phyloP scores from a whole-genome alignment of 179 eudicot species.

The Sideroxylon spinosum region DNA sequence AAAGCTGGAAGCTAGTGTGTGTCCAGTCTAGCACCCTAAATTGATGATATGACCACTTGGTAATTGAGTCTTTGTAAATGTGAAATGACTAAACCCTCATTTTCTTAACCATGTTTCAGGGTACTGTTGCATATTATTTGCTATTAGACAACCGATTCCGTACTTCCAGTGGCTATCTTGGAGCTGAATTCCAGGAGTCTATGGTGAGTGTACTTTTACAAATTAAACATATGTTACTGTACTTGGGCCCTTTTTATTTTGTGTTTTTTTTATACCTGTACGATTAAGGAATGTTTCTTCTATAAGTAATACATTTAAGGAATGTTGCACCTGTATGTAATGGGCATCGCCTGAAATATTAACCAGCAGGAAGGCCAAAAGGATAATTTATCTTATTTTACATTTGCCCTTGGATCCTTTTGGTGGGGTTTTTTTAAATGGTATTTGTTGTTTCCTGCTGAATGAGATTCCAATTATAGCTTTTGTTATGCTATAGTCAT shows the following conservation, averaged over 20 bases:
- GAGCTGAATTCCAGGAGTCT: conserved; percentile 82
- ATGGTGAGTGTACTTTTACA: too few relatives aligned
- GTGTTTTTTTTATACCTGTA: background rate
- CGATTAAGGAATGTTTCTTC: background rate
- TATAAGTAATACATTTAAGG: too few relatives aligned
- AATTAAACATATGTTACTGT: too few relatives aligned
- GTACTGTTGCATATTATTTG: conserved; percentile 88
- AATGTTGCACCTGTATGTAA: background rate
- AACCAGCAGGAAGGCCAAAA: background rate
- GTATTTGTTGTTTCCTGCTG: background rate
- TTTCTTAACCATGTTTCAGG: conserved; percentile 40
- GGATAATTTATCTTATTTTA: background rate
- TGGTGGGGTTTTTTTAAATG: background rate
- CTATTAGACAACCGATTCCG: conserved; percentile 86
- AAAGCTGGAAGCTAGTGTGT: background rate
- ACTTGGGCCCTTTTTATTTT: too few relatives aligned
- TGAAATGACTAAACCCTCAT: conserved; percentile 2
- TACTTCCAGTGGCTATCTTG: conserved; percentile 77
- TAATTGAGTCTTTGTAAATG: background rate
- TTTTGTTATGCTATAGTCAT: background rate
- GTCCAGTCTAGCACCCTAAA: background rate
- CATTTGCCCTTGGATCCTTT: background rate
- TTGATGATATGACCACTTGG: background rate
- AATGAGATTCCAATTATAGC: background rate
- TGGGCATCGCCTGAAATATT: background rate